Percentiles rank a stretch among this genome's conserved stretches.
These are phyloP conservation scores for Phytopythium oedochilum DNA, from an alignment of 352 stramenopile genomes.

Conservation along the genomic window DNA sequence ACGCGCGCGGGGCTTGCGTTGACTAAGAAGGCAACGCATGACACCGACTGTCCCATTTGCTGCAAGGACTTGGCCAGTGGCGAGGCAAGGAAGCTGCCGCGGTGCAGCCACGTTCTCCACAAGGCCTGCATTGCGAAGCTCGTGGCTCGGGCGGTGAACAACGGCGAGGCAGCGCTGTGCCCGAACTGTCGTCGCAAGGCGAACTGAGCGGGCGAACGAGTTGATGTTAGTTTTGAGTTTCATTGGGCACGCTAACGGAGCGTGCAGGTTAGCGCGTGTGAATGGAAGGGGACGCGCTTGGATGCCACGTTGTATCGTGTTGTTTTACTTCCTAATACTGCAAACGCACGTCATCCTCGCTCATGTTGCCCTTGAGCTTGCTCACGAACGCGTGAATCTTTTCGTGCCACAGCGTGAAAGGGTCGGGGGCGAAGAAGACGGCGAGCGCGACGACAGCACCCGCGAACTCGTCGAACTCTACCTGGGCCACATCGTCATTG, in stretches of 20 bases:
- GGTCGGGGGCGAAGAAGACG: constrained; percentile 31
- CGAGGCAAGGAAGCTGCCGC: neutral
- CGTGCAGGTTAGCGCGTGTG: neutral
- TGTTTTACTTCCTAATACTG: neutral
- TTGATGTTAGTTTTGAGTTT: neutral
- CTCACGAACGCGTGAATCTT: constrained; percentile 47
- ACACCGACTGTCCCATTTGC: neutral
- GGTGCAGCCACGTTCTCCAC: neutral
- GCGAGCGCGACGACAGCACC: constrained; percentile 42
- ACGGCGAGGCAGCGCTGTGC: neutral
- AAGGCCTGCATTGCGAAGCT: neutral
- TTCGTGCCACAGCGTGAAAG: constrained; percentile 41
- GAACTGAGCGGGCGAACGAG: neutral
- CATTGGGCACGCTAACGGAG: neutral
- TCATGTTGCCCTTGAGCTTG: constrained; percentile 11
- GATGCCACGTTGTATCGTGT: neutral
- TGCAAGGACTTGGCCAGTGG: neutral
- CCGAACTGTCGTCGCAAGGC: neutral
- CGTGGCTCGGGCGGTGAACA: neutral
- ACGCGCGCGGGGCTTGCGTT: constrained; percentile 19
- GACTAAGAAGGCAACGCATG: neutral
- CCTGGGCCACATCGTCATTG: constrained; percentile 38
- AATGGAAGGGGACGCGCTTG: neutral
- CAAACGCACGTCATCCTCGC: constrained; percentile 1
- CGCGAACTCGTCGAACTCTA: constrained; percentile 66